Base-by-base conservation (phyloP, 225 moss, liverwort and hornwort species). In the Ulota crispa region DNA sequence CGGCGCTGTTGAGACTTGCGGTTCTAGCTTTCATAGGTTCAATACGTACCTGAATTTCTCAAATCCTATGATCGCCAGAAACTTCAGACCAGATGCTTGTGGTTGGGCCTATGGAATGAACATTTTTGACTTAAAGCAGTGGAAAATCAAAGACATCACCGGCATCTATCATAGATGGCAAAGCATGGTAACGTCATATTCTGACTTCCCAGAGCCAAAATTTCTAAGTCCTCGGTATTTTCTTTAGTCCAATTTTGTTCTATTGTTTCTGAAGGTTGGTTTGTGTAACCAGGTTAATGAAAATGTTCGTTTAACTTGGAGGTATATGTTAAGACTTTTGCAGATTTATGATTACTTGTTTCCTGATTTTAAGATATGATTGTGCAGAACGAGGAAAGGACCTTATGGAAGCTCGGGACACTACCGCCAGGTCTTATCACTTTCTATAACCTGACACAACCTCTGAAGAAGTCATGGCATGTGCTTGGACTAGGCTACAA, bases 101-200 rank as follows among this genome's bases (percentile, higher is more conserved):
- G 92, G 92, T 65, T 92, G 92, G 92, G 92, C 92, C 12, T 92
- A 92, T 56, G 92, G 92, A 54, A 92, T 92, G 92, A 92, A 92
- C 73, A 79, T 92, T 20, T 92, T 92, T 71, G 92, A 92, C 67
- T 83, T 92, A 83, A 85, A 81, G 83, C 87, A 90, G 84, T 92
- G 92, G 92, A 92, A 88, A 83, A 75, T 83, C 39, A 80, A 90
- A 74, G 90, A 92, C 27, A 92, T 92, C 18, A 92, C 92, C 71
- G 90, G 92, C 71, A 90, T 92, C 42, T 92, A 92, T 34, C 92
- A 92, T 73, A 86, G 83, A 71, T 92, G 92, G 92, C 92, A 92
- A 76, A 90, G 85, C 83, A 65, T 92, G 90, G 92, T 92, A 72
- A 72, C 26, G 70, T 42, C 8, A 60, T 20, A 19, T 66, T 61